Base-by-base conservation (phyloP, 2,329 filamentous ascomycete genomes). In the Neopestalotiopsis sp. region DNA sequence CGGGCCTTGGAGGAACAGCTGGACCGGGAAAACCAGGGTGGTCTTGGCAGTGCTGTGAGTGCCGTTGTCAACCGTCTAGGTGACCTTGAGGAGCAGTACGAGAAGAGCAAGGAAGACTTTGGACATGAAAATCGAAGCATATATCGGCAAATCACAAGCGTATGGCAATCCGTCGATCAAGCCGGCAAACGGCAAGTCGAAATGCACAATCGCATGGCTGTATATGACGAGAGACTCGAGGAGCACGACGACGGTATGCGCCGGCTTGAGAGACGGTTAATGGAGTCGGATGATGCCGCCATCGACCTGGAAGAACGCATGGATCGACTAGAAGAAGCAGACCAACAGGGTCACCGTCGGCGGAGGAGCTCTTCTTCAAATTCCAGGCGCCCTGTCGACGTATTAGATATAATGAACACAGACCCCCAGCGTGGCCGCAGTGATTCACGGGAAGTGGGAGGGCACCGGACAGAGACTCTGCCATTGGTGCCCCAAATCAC, bases 291-390 rank as follows among this genome's bases (percentile, higher is more conserved):
- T 52, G 85, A 88, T 67, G 83, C 84, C 72, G 81, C 85, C 68
- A 81, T 87, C 73, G 79, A 82, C 69, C 72, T 89, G 70, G 87
- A 89, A 71, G 87, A 89, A 74, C 84, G 85, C 56, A 81, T 89
- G 56, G 86, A 88, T 66, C 82, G 78, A 42, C 76, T 88, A 17
- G 84, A 84, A 65, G 83, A 85, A 68, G 74, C 77, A 34, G 72
- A 77, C 24, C 77, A 79, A 49, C 66, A 65, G 38, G 78, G 13
- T 72, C 78, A 66, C 72, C 75, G 69, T 69, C 76, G 67, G 67
- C 76, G 67, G 71, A 77, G 70, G 34, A 72, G 65, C 24, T 74
- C 74, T 13, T 74, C 73, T 24, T 75, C 77, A 52, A 74, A 74
- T 42, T 71, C 80, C 58, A 78, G 81, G 65, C 49, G 68, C 65